phyloP scores from a whole-genome alignment of 805 yeast genomes.

The Candida montana region DNA sequence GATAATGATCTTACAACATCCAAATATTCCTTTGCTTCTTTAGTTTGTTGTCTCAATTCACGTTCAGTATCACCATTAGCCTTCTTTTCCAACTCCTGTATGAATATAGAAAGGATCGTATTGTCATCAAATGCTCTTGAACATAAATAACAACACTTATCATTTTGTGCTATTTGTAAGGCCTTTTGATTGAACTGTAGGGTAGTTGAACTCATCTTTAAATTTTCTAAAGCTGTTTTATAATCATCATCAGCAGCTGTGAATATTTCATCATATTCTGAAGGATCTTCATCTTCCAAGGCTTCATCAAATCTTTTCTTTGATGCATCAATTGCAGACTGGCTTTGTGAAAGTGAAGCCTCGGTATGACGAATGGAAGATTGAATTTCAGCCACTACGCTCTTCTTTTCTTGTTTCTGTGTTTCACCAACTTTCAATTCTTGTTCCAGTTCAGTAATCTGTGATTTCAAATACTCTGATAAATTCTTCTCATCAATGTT shows the following conservation, averaged over 20 bases:
- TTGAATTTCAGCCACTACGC: constrained; percentile 17
- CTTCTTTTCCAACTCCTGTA: constrained; percentile 27
- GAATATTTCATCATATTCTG: constrained; percentile 45
- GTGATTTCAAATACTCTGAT: constrained; percentile 11
- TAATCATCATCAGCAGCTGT: constrained; percentile 57
- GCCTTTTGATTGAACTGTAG: constrained; percentile 68
- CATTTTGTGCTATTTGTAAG: constrained; percentile 49
- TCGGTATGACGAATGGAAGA: constrained; percentile 16
- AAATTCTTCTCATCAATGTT: constrained; percentile 16
- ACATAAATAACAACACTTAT: constrained; percentile 67
- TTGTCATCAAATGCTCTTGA: constrained; percentile 52
- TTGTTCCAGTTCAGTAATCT: constrained; percentile 3
- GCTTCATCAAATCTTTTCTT: constrained; percentile 12
- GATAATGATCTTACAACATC: constrained; percentile 25
- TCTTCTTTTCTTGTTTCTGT: constrained; percentile 10
- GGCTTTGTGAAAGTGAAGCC: constrained; percentile 5
- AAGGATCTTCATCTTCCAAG: constrained; percentile 34
- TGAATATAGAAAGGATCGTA: constrained; percentile 21
- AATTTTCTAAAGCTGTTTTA: constrained; percentile 54
- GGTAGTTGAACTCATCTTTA: constrained; percentile 66
- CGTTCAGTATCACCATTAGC: constrained; percentile 29
- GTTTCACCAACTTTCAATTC: background rate
- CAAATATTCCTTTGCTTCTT: constrained; percentile 28
- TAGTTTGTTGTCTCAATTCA: constrained; percentile 29
- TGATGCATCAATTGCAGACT: constrained; percentile 7